phyloP scores from a whole-genome alignment of 2,329 filamentous ascomycete genomes.

The Hymenotorrendiella dingleyae region DNA sequence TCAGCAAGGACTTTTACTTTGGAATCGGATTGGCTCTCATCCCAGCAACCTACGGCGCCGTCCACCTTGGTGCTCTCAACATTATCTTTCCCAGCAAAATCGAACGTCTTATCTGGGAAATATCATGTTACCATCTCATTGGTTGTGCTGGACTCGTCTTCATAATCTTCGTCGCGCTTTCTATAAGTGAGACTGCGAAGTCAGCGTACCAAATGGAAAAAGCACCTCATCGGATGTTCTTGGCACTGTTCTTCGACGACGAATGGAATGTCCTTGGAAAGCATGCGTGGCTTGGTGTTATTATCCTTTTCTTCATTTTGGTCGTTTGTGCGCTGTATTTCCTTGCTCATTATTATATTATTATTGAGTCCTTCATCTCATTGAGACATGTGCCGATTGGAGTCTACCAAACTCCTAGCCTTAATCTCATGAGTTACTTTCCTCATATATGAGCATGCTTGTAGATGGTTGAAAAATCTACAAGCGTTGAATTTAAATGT shows the following conservation, averaged over 20 bases:
- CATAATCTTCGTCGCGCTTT: too few species aligned
- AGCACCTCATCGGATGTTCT: too few species aligned
- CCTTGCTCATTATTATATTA: conserved; percentile 2
- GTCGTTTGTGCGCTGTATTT: too few species aligned
- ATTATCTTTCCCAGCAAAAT: conserved; percentile 4
- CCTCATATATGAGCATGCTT: conserved; percentile 27
- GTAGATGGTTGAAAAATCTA: too few species aligned
- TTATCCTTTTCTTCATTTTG: background rate
- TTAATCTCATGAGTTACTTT: conserved; percentile 6
- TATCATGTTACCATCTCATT: conserved; percentile 3
- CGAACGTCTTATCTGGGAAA: conserved; percentile 7
- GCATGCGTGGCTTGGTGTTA: background rate
- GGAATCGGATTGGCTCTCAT: conserved; percentile 7
- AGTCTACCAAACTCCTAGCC: conserved; percentile 6
- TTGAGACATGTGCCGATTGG: conserved; percentile 10
- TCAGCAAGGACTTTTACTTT: too few species aligned
- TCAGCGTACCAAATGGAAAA: background rate
- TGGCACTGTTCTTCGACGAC: too few species aligned
- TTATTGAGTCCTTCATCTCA: conserved; percentile 11
- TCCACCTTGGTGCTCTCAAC: conserved; percentile 4
- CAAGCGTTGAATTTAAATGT: too few species aligned
- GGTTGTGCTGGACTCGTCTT: background rate
- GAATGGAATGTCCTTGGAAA: too few species aligned
- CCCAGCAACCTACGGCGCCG: conserved; percentile 4
- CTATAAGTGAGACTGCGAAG: background rate